Base-by-base conservation (phyloP, 805 yeast species). In the Metschnikowia koreensis region DNA sequence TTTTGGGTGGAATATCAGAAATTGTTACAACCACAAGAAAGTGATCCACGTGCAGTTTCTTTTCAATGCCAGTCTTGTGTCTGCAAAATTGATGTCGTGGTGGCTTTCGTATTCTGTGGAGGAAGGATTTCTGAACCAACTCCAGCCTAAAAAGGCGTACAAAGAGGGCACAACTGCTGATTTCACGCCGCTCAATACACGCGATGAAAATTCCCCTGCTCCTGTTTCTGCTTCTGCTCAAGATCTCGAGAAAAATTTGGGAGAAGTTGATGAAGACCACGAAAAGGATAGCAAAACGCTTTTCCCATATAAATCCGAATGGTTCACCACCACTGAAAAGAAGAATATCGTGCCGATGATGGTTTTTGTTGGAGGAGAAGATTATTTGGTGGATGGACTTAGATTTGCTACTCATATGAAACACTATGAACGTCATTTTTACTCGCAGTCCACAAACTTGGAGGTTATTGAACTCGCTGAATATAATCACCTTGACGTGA, bases 401-500 rank as follows among this genome's bases (percentile, higher is more conserved):
- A 67, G 82, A 50, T 76, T 94, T 36, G 73, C 83, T 10, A 70
- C 82, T 16, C 92, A 93, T 61, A 76, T 93, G 68, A 67, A 73
- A 15, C 68, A 75, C 38, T 74, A 75, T 53, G 98, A 93, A 67
- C 73, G 76, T 1, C 56, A 60, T 1, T 55, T 57, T n/a, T 79
- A 70, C 55, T 54, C 53, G 33, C 66, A 61, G 39, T 74, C 73
- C 55, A 65, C 55, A 34, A 61, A 73, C 66, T 55, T 79, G 66
- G 56, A 66, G 12, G 68, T 70, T 17, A 61, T 73, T 17, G 77
- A 77, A 46, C 54, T 93, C 6, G 79, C 81, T 0, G 79, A 76
- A 9, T 93, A 93, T 66, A 82, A 91, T 15, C 99, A 93, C 67
- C 70, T 93, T 47, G 99, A 93, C 68, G 96, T 91, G 0, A 73